These are phyloP conservation scores for Candida coquimbonensis DNA, from an alignment of 805 yeast genomes.

Conservation along the genomic window DNA sequence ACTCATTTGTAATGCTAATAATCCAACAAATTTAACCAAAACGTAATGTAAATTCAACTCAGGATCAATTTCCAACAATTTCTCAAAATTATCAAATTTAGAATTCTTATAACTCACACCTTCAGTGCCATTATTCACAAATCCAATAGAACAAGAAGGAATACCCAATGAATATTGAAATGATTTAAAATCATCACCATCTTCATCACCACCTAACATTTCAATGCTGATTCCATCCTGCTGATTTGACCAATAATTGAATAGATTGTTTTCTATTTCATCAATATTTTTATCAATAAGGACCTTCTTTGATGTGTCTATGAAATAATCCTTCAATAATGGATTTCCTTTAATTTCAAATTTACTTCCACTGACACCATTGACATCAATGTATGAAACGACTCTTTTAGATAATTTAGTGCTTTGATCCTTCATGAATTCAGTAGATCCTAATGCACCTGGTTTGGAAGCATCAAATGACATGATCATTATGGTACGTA, in stretches of 20 bases:
- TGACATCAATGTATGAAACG: slow-evolving; percentile 47
- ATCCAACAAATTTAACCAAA: slow-evolving; percentile 53
- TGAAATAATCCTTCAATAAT: slow-evolving; percentile 39
- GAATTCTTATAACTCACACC: slow-evolving; percentile 50
- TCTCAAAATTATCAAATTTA: slow-evolving; percentile 48
- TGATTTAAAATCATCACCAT: slow-evolving; percentile 45
- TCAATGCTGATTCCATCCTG: slow-evolving; percentile 30
- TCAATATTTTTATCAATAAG: slow-evolving; percentile 5
- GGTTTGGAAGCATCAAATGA: slow-evolving; percentile 82
- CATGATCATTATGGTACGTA: slow-evolving; percentile 59
- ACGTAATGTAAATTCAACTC: slow-evolving; percentile 47
- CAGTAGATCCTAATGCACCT: slow-evolving; percentile 71
- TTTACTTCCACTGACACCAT: slow-evolving; percentile 45
- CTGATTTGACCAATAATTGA: slow-evolving; percentile 38
- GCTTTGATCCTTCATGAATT: slow-evolving; percentile 59
- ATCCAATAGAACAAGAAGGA: slow-evolving; percentile 50
- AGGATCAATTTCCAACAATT: slow-evolving; percentile 44
- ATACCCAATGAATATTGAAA: slow-evolving; percentile 64
- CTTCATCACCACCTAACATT: slow-evolving; percentile 44
- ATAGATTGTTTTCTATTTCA: slow-evolving; percentile 30
- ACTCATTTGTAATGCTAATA: slow-evolving; percentile 43
- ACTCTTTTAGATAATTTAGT: slow-evolving; percentile 39
- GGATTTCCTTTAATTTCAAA: slow-evolving; percentile 49
- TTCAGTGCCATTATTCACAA: slow-evolving; percentile 24
- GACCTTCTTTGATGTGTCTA: slow-evolving; percentile 19